phyloP scores from a whole-genome alignment of 2,329 filamentous ascomycete species.

The Hypoxylon sp. region DNA sequence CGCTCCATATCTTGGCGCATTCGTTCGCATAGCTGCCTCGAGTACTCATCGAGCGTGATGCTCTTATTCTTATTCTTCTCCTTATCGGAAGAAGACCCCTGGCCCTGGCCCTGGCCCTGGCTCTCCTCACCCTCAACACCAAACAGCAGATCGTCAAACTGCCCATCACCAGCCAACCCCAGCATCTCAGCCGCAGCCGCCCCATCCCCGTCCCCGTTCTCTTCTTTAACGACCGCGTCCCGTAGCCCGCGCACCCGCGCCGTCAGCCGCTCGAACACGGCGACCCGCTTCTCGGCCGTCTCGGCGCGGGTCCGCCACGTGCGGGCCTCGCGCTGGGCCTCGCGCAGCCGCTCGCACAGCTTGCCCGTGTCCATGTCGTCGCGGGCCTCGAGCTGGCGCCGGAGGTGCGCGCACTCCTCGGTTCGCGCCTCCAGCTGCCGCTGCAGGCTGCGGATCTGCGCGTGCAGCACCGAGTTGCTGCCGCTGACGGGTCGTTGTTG shows the following conservation, averaged over 20 bases:
- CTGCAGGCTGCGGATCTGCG: constrained; percentile 63
- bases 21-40: too few relatives aligned
- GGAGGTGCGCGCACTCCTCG: constrained; percentile 61
- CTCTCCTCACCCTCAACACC: not conserved
- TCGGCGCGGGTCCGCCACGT: constrained; percentile 68
- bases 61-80: not conserved
- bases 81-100: not conserved
- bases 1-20: too few relatives aligned
- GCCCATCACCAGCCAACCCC: not conserved
- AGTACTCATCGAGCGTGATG: too few relatives aligned
- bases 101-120: not conserved
- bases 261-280: constrained; percentile 61
- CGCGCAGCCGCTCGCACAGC: constrained; percentile 62
- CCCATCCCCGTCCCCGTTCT: not conserved
- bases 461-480: constrained; percentile 56
- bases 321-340: constrained; percentile 56
- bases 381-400: constrained; percentile 59
- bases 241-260: constrained; percentile 32
- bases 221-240: constrained; percentile 14
- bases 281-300: constrained; percentile 65
- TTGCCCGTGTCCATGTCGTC: constrained; percentile 58
- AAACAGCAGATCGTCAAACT: constrained; percentile 8
- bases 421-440: constrained; percentile 58
- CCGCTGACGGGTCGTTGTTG: constrained; percentile 44
- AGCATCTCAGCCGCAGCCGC: not conserved